A percentile compares a stretch with the other conserved stretches of the same genome.
Evolutionary conservation across 1,284 basidiomycete genomes (phyloP).

Genomic region (Ceratobasidium sp.): DNA sequence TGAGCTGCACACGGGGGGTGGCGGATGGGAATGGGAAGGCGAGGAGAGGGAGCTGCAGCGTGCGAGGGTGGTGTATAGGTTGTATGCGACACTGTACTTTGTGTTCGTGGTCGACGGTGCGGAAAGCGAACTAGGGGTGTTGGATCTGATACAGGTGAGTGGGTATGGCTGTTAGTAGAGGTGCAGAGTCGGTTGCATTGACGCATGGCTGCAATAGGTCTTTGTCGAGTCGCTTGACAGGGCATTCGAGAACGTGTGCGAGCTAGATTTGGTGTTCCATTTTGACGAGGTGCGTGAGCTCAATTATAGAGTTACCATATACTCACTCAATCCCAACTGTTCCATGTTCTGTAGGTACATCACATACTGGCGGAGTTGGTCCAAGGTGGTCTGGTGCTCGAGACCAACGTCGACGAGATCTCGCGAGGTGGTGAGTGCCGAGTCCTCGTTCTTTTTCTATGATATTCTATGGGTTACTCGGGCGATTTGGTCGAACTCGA

Average conservation of each 20-base stretch:
- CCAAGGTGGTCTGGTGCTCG: conserved; percentile 96
- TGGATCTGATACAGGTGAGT: conserved; percentile 94
- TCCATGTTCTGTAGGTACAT: conserved; percentile 68
- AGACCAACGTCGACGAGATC: conserved; percentile 95
- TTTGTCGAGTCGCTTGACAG: conserved; percentile 97
- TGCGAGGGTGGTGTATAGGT: conserved; percentile 78
- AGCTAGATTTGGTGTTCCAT: conserved; percentile 97
- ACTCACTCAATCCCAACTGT: neutral
- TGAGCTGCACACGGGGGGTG: conserved; percentile 23
- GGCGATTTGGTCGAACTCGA: neutral
- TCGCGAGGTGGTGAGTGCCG: conserved; percentile 68
- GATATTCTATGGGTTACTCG: conserved; percentile 18
- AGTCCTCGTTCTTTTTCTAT: conserved; percentile 17
- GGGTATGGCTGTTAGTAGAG: conserved; percentile 17
- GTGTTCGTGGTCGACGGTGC: conserved; percentile 95
- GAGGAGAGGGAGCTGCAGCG: conserved; percentile 25
- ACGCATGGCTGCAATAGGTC: conserved; percentile 61
- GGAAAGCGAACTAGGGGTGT: conserved; percentile 93
- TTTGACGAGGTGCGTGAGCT: conserved; percentile 85
- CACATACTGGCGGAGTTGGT: conserved; percentile 94
- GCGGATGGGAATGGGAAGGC: conserved; percentile 38
- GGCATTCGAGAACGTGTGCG: conserved; percentile 98
- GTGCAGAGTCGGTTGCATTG: conserved; percentile 1
- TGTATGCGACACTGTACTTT: conserved; percentile 96
- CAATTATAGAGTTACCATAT: conserved; percentile 3